Base-by-base conservation (phyloP, 2,329 filamentous ascomycete genomes). In the Dactylellina parvicollis region DNA sequence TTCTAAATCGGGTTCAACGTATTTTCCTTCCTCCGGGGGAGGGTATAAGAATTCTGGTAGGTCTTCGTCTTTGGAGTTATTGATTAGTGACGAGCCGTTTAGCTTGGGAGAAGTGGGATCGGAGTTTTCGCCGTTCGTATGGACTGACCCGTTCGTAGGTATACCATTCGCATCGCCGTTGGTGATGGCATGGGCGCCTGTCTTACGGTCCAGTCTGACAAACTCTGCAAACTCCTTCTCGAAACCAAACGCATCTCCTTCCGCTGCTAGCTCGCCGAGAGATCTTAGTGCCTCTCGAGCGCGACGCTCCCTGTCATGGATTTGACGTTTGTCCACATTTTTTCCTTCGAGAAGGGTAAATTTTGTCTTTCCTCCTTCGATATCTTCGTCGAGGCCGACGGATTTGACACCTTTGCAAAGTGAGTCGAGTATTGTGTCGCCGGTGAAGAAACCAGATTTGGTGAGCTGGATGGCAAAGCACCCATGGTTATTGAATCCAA, bases 181-280 rank as follows among this genome's bases (percentile, higher is more conserved):
- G 14, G 67, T 61, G 18, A 73, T 56, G 12, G 69, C 69, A 16
- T 61, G 38, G 16, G 18, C 16, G 12, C 69, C 69, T 7, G 69
- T 73, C 28, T 61, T 73, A n/a, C 69, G 69, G 46, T 73, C 52
- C 10, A 73, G 69, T 9, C 52, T 46, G 3, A 74, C 62, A 24
- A 57, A 74, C 26, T 74, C 70, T n/a, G 70, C 70, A 42, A 74
- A 74, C 26, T 67, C 64, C 20, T 74, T 69, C 26, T 74, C 70
- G n/a, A 74, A 74, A 10, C 70, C 44, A 26, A 62, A 69, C n/a
- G 57, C 70, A 38, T 74, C 64, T 2, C 50, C 62, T 26, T 74
- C 70, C 16, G 62, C 47, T 12, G 70, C 70, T 5, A 69, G 36
- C 12, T 69, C 59, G n/a, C 14, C 42, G 14, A 74, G 70, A 12